A percentile compares a stretch with the other conserved stretches of the same genome.
Evolutionary conservation across 106 monocot species (phyloP).

Genomic region (Agapanthus africanus): DNA sequence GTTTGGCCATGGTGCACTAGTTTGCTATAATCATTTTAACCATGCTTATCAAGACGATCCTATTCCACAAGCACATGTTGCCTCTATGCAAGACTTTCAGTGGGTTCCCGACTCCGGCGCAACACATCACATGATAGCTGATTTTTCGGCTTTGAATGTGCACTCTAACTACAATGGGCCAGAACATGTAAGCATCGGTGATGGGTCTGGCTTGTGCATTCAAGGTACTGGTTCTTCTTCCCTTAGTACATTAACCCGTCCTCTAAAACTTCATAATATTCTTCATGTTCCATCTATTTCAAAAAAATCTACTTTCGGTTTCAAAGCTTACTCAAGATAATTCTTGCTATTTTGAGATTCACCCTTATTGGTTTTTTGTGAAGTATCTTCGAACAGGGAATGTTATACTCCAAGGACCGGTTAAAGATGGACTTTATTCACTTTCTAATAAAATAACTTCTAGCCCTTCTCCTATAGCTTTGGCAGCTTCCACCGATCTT

Average conservation of each 20-base stretch:
- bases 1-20: too few relatives aligned
- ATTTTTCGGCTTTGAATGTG: neutral
- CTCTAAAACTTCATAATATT: neutral
- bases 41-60: too few relatives aligned
- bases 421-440: neutral
- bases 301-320: neutral
- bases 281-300: neutral
- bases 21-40: too few relatives aligned
- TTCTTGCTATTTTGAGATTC: neutral
- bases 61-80: too few relatives aligned
- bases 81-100: too few relatives aligned
- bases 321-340: neutral
- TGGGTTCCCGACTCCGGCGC: too few relatives aligned
- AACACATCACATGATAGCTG: neutral
- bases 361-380: neutral
- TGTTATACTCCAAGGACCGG: neutral
- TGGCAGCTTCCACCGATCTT: neutral
- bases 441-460: neutral
- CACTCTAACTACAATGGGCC: neutral
- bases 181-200: neutral
- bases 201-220: neutral
- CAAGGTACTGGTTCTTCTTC: neutral
- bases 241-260: neutral
- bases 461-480: too few relatives aligned
- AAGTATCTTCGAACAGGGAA: neutral